These are phyloP conservation scores for Aspergillus sp. DNA, from an alignment of 2,329 filamentous ascomycete genomes.

Conservation along the genomic window DNA sequence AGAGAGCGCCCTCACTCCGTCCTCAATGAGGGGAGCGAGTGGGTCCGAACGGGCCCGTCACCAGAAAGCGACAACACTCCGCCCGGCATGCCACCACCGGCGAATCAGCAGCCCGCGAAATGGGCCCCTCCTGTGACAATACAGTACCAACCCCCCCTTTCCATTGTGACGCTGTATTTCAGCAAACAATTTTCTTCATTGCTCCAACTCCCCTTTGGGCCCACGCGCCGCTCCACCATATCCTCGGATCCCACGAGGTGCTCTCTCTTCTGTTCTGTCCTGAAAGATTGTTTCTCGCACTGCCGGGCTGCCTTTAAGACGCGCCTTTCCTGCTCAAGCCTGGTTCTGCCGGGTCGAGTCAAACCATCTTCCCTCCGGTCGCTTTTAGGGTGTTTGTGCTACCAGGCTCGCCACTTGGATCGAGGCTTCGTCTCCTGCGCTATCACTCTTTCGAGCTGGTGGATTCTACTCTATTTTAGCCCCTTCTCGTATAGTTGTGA, in stretches of 20 bases:
- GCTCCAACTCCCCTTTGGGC: constrained; percentile 18
- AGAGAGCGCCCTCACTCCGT: not conserved
- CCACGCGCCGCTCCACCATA: constrained; percentile 33
- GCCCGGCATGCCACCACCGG: constrained; percentile 10
- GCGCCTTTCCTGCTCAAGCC: constrained; percentile 27
- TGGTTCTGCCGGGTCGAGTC: constrained; percentile 26
- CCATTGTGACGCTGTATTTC: constrained; percentile 16
- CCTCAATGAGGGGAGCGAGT: constrained; percentile 20
- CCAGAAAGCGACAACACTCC: constrained; percentile 24
- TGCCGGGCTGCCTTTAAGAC: constrained; percentile 26
- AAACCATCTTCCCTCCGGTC: constrained; percentile 25
- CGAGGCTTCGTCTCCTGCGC: constrained; percentile 24
- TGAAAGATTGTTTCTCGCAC: constrained; percentile 13
- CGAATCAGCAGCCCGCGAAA: constrained; percentile 12
- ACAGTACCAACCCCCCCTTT: constrained; percentile 19
- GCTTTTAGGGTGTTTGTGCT: constrained; percentile 27
- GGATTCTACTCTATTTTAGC: constrained; percentile 22
- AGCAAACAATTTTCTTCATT: constrained; percentile 4
- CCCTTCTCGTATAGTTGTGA: constrained; percentile 14
- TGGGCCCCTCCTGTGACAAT: constrained; percentile 14
- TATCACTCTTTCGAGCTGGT: constrained; percentile 24
- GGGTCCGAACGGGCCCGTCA: constrained; percentile 25
- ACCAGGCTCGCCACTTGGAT: constrained; percentile 25
- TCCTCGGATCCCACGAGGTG: constrained; percentile 42
- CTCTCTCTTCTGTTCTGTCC: constrained; percentile 21